Evolutionary conservation across 495 filamentous ascomycete genomes (phyloP).

Genomic region (Neurospora pannonica): DNA sequence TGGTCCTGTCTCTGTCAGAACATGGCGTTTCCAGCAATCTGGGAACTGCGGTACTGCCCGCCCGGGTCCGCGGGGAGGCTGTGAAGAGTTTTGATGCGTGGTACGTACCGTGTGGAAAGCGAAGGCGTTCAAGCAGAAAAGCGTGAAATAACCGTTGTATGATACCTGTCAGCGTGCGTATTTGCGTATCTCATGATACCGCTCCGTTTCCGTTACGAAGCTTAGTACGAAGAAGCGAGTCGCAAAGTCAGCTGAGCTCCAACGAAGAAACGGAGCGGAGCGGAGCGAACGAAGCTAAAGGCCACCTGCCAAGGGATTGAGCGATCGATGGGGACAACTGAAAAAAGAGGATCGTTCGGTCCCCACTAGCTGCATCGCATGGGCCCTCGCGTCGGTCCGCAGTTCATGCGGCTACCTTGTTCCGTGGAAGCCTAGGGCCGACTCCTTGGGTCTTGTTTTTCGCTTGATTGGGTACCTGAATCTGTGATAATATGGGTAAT

Average conservation of each 20-base stretch:
- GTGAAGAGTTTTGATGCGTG: background rate
- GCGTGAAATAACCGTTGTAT: background rate
- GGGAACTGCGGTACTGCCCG: background rate
- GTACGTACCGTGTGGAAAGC: background rate
- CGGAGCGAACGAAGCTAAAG: background rate
- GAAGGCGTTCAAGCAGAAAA: background rate
- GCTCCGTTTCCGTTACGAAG: background rate
- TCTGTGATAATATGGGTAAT: too few relatives aligned
- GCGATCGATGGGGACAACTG: background rate
- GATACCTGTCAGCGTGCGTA: background rate
- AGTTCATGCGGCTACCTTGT: conserved; percentile 12
- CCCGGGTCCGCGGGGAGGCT: background rate
- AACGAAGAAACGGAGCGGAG: background rate
- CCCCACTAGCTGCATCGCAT: conserved; percentile 4
- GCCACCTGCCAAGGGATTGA: background rate
- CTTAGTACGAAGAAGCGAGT: background rate
- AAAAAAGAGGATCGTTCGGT: background rate
- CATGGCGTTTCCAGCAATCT: background rate
- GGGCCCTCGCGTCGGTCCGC: conserved; percentile 23
- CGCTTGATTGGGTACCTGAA: background rate
- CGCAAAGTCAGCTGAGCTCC: background rate
- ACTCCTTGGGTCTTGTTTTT: background rate
- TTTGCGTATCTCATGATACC: background rate
- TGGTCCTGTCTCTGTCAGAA: background rate
- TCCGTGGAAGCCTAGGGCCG: background rate